phyloP scores from a whole-genome alignment of 306 rosid species.

The Carpinus viminea region DNA sequence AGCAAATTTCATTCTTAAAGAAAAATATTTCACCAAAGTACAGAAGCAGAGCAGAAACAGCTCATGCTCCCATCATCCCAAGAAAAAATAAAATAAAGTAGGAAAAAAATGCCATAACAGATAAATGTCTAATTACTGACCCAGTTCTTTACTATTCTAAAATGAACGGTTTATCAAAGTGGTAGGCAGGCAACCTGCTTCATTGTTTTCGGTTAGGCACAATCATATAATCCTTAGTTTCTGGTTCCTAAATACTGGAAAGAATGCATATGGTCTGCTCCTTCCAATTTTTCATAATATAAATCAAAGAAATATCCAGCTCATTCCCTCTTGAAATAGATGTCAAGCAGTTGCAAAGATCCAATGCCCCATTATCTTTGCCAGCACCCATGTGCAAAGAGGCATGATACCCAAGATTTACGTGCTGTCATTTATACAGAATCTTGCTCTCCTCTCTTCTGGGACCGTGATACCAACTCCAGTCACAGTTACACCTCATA shows the following conservation, averaged over 20 bases:
- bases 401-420: not conserved
- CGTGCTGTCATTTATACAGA: not conserved
- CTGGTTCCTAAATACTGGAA: not conserved
- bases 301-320: not conserved
- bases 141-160: not conserved
- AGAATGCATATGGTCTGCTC: not conserved
- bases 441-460: not conserved
- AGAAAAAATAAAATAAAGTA: not conserved
- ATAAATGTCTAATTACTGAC: not conserved
- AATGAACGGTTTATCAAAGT: not conserved
- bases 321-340: constrained; percentile 5
- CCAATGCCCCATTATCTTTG: not conserved
- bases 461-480: not conserved
- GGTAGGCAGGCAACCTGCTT: not conserved
- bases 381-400: not conserved
- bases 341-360: constrained; percentile 1
- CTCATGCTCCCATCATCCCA: constrained; percentile 3
- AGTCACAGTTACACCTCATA: not conserved
- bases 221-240: not conserved
- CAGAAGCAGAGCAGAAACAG: not conserved
- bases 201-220: not conserved
- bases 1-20: constrained; percentile 12
- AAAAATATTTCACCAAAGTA: not conserved
- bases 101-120: not conserved
- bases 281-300: constrained; percentile 1